phyloP scores from a whole-genome alignment of 148 eudicot genomes.

The Camellia japonica region DNA sequence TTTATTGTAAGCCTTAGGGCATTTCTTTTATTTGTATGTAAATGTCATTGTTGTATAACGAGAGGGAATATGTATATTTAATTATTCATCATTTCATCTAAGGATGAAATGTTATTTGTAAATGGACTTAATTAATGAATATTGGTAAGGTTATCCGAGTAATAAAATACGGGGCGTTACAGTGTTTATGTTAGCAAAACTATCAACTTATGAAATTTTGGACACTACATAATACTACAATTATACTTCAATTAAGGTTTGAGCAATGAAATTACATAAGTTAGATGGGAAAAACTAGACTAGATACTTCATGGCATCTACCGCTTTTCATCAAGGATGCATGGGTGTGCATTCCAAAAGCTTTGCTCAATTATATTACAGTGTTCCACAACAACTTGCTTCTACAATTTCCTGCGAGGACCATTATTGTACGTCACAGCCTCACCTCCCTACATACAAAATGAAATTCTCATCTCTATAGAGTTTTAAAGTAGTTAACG shows the following conservation, averaged over 20 bases:
- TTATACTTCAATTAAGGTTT: not conserved
- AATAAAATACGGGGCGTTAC: too few relatives aligned
- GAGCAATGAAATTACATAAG: not conserved
- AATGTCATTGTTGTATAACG: too few relatives aligned
- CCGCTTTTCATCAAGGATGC: slow-evolving; percentile 40
- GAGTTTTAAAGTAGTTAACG: not conserved
- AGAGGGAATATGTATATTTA: too few relatives aligned
- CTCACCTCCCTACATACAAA: slow-evolving; percentile 31
- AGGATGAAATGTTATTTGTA: too few relatives aligned
- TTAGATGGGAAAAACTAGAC: not conserved
- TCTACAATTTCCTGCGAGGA: slow-evolving; percentile 16
- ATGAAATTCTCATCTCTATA: not conserved
- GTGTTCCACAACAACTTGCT: slow-evolving; percentile 47
- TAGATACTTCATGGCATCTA: not conserved
- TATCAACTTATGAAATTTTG: not conserved
- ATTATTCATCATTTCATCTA: too few relatives aligned
- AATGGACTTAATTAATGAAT: too few relatives aligned
- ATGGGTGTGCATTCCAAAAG: slow-evolving; percentile 62
- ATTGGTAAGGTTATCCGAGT: too few relatives aligned
- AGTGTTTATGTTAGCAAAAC: not conserved
- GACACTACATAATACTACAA: not conserved
- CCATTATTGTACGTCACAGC: not conserved
- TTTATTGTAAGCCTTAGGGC: too few relatives aligned
- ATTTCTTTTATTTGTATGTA: too few relatives aligned
- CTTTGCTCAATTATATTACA: slow-evolving; percentile 58